Conservation (phyloP, 164 flowering plant genomes). For the Vitis riparia region DNA sequence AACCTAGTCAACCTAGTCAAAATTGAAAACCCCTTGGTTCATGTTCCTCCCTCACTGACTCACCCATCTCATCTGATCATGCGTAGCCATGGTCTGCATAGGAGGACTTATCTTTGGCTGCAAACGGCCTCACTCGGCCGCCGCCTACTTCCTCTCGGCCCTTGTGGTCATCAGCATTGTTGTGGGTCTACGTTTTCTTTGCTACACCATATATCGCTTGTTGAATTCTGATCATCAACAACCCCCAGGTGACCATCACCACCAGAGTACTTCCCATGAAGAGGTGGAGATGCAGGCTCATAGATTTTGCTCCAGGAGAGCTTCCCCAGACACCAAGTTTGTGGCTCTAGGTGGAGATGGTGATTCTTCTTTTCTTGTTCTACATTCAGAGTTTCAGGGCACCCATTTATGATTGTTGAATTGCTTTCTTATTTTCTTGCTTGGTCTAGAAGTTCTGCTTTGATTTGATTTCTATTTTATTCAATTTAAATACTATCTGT, state of each 20-base stretch:
- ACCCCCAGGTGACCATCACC: background rate
- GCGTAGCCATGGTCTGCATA: conserved; percentile 35
- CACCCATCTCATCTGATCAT: background rate
- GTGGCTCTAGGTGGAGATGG: background rate
- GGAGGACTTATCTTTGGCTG: conserved; percentile 23
- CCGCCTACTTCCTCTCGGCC: conserved; percentile 24
- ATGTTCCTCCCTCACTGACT: background rate
- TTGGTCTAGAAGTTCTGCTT: too few species aligned
- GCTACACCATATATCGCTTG: conserved; percentile 13
- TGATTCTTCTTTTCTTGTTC: background rate
- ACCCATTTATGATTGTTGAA: too few species aligned
- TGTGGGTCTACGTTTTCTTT: conserved; percentile 24
- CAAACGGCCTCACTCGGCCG: conserved; percentile 21
- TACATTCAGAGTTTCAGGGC: too few species aligned
- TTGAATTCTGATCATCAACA: background rate
- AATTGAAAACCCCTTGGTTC: too few species aligned
- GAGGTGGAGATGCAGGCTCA: conserved; percentile 12
- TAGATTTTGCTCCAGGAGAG: too few species aligned
- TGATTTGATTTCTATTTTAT: too few species aligned
- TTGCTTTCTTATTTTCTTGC: too few species aligned
- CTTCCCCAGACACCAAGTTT: too few species aligned
- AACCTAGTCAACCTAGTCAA: too few species aligned
- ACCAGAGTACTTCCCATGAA: background rate
- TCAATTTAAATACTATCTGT: too few species aligned
- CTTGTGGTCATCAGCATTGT: conserved; percentile 27